These are phyloP conservation scores for Beverwykella pulmonaria DNA, from an alignment of 495 filamentous ascomycete species.

Conservation along the genomic window DNA sequence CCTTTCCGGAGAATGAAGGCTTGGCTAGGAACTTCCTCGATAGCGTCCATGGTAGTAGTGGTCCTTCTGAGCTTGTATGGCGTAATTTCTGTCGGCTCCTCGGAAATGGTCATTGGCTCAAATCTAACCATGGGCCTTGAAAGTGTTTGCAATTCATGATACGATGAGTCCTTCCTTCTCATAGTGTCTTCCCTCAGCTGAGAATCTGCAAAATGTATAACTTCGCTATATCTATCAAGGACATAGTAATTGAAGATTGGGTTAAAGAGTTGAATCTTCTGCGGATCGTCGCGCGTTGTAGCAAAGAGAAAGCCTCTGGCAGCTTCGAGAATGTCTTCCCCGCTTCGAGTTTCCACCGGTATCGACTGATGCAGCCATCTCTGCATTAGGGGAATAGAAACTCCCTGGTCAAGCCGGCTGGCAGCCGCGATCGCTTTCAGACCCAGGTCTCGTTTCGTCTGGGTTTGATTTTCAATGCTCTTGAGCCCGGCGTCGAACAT, in stretches of 20 bases:
- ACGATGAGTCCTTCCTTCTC: neutral
- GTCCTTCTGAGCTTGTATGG: conserved; percentile 5
- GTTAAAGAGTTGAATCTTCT: conserved; percentile 7
- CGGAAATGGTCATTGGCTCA: neutral
- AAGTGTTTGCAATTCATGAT: neutral
- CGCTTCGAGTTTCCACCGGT: conserved; percentile 1
- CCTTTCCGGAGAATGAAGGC: conserved; percentile 9
- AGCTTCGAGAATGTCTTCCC: conserved; percentile 25
- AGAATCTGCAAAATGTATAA: neutral
- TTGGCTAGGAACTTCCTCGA: neutral
- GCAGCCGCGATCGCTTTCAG: conserved; percentile 17
- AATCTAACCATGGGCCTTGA: neutral
- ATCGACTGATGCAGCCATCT: conserved; percentile 6
- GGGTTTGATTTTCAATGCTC: conserved; percentile 3
- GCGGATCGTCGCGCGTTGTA: neutral
- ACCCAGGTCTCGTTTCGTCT: conserved; percentile 10
- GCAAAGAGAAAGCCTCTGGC: conserved; percentile 11
- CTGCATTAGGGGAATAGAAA: conserved; percentile 7
- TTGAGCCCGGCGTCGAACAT: conserved; percentile 15
- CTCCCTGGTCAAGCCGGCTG: neutral
- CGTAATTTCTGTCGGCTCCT: conserved; percentile 9
- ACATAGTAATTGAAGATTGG: conserved; percentile 12
- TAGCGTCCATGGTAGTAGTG: neutral
- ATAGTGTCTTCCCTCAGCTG: neutral
- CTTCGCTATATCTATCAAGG: conserved; percentile 1